phyloP scores from a whole-genome alignment of 1,284 basidiomycete genomes.

The Heterobasidion occidentale region DNA sequence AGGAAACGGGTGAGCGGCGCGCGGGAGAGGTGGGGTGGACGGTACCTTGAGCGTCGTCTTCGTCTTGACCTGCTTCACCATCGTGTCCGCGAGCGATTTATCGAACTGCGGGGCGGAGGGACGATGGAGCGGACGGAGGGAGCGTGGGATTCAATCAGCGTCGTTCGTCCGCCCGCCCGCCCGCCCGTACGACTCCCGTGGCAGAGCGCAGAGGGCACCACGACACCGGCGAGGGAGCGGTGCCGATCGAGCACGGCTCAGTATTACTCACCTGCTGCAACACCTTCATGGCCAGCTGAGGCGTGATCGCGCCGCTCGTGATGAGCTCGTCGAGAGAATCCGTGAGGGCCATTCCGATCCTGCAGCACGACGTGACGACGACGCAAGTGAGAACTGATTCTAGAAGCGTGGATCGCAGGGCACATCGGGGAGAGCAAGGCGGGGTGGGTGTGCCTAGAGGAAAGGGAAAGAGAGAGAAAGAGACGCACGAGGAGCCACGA shows the following conservation, averaged over 20 bases:
- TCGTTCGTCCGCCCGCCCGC: neutral
- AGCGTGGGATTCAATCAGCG: neutral
- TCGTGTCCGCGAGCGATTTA: conserved; percentile 85
- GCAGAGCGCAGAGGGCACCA: too few relatives aligned
- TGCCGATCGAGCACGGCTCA: too few relatives aligned
- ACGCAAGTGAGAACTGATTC: too few relatives aligned
- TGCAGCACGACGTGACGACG: conserved; percentile 23
- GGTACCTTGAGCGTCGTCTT: conserved; percentile 85
- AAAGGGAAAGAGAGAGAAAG: conserved; percentile 1
- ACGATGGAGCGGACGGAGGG: neutral
- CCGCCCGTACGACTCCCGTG: neutral
- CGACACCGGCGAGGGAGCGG: too few relatives aligned
- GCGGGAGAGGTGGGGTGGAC: neutral
- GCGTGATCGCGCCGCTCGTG: conserved; percentile 93
- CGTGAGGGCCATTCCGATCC: conserved; percentile 96
- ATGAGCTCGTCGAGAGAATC: conserved; percentile 99
- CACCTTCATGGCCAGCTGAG: conserved; percentile 96
- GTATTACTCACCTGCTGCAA: conserved; percentile 73
- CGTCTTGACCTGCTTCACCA: conserved; percentile 86
- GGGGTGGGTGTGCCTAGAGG: conserved; percentile 7
- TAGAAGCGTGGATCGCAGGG: too few relatives aligned
- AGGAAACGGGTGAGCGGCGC: too few relatives aligned
- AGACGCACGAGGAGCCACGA: conserved; percentile 77
- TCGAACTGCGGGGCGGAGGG: conserved; percentile 62
- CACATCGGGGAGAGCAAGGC: neutral